Evolutionary conservation across 805 yeast species (phyloP).

Genomic region (Suhomyces tanzawaensis): DNA sequence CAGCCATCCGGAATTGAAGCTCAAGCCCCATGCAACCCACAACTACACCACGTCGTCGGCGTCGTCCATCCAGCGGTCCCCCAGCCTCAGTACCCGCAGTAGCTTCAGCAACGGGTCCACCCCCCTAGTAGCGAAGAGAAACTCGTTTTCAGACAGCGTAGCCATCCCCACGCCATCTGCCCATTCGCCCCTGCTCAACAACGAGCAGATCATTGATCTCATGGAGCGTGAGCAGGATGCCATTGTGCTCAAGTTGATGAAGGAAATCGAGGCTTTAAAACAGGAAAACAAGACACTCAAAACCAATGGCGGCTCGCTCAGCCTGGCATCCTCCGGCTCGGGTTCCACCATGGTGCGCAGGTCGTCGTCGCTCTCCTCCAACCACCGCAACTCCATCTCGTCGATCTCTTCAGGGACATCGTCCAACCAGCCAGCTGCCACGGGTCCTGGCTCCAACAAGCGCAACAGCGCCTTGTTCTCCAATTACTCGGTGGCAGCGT

Average conservation of each 20-base stretch:
- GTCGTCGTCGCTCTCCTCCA: constrained; percentile 14
- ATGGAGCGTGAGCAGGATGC: constrained; percentile 80
- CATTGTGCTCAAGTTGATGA: constrained; percentile 62
- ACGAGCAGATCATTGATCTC: constrained; percentile 52
- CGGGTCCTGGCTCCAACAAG: constrained; percentile 6
- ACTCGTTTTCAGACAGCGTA: constrained; percentile 8
- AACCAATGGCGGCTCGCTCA: constrained; percentile 6
- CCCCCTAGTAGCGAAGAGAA: constrained; percentile 4
- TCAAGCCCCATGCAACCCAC: constrained; percentile 1
- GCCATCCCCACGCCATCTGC: neutral
- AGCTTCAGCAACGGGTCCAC: constrained; percentile 5
- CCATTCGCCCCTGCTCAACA: constrained; percentile 14
- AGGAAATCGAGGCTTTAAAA: constrained; percentile 53
- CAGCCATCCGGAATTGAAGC: constrained; percentile 2
- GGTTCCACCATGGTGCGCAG: constrained; percentile 8
- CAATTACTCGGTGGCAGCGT: constrained; percentile 8
- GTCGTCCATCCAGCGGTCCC: constrained; percentile 10
- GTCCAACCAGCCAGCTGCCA: neutral
- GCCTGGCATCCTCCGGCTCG: constrained; percentile 1
- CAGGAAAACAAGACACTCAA: constrained; percentile 50
- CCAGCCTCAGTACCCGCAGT: constrained; percentile 8
- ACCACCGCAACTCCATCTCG: constrained; percentile 11
- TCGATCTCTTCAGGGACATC: constrained; percentile 6
- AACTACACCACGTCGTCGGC: constrained; percentile 10
- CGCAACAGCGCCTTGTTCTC: constrained; percentile 12